Conservation (phyloP, 202 grass and related monocot genomes). For the Carex sylvatica region DNA sequence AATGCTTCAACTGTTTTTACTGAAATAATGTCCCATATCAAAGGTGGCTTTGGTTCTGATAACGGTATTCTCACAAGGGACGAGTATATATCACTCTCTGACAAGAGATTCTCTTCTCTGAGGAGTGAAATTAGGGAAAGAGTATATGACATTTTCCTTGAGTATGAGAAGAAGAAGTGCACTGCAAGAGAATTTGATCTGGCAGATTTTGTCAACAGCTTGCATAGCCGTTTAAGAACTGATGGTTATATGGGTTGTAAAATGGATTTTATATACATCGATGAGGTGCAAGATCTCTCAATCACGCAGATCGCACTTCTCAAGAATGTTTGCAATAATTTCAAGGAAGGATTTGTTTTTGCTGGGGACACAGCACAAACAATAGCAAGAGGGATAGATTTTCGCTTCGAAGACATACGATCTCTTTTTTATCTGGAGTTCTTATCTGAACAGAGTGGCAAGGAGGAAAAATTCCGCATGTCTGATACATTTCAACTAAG, state of each 20-base stretch:
- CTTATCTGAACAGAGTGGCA: conserved; percentile 35
- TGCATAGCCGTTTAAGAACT: conserved; percentile 38
- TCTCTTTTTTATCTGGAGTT: conserved; percentile 69
- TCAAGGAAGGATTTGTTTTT: conserved; percentile 75
- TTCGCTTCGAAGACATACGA: conserved; percentile 74
- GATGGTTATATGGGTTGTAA: conserved; percentile 46
- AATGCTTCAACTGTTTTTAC: conserved; percentile 79
- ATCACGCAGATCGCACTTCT: conserved; percentile 66
- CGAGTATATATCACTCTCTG: conserved; percentile 60
- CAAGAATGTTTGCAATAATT: conserved; percentile 71
- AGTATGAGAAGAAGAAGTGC: conserved; percentile 60
- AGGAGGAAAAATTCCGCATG: conserved; percentile 1
- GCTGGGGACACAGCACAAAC: conserved; percentile 85
- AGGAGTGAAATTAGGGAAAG: conserved; percentile 39
- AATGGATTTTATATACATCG: conserved; percentile 71
- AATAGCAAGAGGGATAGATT: conserved; percentile 79
- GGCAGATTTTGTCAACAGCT: conserved; percentile 65
- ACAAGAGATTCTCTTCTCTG: conserved; percentile 62
- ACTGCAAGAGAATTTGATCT: conserved; percentile 56
- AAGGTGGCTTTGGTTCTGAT: conserved; percentile 32
- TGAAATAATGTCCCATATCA: conserved; percentile 84
- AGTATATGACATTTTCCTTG: conserved; percentile 74
- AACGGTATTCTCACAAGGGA: conserved; percentile 35
- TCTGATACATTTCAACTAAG: conserved; percentile 56
- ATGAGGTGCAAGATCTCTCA: conserved; percentile 87